These are phyloP conservation scores for Monosporozyma yasuniensis DNA, from an alignment of 805 yeast genomes.

Conservation along the genomic window DNA sequence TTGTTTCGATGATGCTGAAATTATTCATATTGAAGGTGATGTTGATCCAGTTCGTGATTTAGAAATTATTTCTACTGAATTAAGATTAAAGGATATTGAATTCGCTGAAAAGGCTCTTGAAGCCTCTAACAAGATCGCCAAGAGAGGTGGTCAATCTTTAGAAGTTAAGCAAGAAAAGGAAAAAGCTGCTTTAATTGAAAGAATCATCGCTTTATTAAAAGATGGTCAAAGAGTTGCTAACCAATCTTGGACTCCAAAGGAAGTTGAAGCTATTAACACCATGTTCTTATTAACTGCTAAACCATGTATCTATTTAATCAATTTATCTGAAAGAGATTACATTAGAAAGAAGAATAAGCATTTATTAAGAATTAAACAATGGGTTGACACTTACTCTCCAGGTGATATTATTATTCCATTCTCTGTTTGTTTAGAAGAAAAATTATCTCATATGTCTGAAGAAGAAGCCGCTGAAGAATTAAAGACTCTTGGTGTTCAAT, in stretches of 20 bases:
- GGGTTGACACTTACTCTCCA: conserved; percentile 77
- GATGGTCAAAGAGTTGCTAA: conserved; percentile 84
- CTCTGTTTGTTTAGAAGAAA: conserved; percentile 87
- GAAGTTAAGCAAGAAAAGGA: conserved; percentile 86
- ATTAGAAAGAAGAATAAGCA: conserved; percentile 83
- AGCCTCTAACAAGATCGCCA: conserved; percentile 68
- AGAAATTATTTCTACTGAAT: conserved; percentile 82
- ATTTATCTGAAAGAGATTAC: conserved; percentile 83
- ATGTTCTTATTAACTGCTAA: conserved; percentile 89
- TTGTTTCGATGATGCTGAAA: conserved; percentile 96
- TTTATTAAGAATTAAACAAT: conserved; percentile 68
- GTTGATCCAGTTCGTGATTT: conserved; percentile 93
- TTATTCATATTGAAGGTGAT: conserved; percentile 93
- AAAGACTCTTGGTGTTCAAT: conserved; percentile 59
- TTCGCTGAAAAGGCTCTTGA: conserved; percentile 78
- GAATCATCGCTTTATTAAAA: conserved; percentile 68
- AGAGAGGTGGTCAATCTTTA: conserved; percentile 80
- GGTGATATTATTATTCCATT: conserved; percentile 89
- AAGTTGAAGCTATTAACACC: conserved; percentile 80
- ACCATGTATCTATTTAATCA: conserved; percentile 87
- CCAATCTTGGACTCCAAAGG: conserved; percentile 79
- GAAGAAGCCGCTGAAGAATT: conserved; percentile 73
- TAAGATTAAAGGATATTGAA: conserved; percentile 94
- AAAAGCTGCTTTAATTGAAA: conserved; percentile 66
- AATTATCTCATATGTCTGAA: conserved; percentile 77